Percentiles rank a stretch among this genome's conserved stretches.
phyloP scores from a whole-genome alignment of 371 early-diverging fungal genomes.

The Haplosporangium sp. region DNA sequence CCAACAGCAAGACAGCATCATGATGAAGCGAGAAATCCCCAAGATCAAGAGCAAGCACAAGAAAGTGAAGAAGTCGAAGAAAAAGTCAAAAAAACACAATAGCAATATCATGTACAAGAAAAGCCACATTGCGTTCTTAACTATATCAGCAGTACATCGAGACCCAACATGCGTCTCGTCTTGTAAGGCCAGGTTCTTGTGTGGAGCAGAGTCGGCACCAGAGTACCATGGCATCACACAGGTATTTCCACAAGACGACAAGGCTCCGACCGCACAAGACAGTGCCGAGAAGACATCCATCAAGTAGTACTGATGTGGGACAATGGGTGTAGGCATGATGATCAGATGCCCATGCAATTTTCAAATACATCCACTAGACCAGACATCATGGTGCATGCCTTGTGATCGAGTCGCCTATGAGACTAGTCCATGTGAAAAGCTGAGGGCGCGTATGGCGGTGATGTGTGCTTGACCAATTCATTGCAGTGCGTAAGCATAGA shows the following conservation, averaged over 20 bases:
- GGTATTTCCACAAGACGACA: conserved; percentile 2
- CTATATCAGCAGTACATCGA: not conserved
- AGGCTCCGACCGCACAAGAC: conserved; percentile 3
- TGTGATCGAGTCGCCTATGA: too few species aligned
- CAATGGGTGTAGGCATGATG: too few species aligned
- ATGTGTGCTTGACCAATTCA: too few species aligned
- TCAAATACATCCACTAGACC: too few species aligned
- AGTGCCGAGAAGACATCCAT: not conserved
- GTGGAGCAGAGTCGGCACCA: conserved; percentile 37
- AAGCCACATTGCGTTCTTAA: conserved; percentile 2
- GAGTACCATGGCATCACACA: conserved; percentile 11
- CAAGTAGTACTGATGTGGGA: too few species aligned
- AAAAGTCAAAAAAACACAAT: too few species aligned
- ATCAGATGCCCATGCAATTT: too few species aligned
- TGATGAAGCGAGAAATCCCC: not conserved
- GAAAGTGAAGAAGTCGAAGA: not conserved
- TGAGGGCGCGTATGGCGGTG: too few species aligned
- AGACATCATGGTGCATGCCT: too few species aligned
- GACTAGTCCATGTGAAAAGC: too few species aligned
- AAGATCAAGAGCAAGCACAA: not conserved
- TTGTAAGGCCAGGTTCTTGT: conserved; percentile 15
- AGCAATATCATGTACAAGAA: not conserved
- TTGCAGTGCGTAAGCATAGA: too few species aligned
- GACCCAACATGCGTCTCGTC: conserved; percentile 7
- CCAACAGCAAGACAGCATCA: conserved; percentile 1